phyloP scores from a whole-genome alignment of 192 early-diverging fungal genomes.

The Coemansia guatemalensis region DNA sequence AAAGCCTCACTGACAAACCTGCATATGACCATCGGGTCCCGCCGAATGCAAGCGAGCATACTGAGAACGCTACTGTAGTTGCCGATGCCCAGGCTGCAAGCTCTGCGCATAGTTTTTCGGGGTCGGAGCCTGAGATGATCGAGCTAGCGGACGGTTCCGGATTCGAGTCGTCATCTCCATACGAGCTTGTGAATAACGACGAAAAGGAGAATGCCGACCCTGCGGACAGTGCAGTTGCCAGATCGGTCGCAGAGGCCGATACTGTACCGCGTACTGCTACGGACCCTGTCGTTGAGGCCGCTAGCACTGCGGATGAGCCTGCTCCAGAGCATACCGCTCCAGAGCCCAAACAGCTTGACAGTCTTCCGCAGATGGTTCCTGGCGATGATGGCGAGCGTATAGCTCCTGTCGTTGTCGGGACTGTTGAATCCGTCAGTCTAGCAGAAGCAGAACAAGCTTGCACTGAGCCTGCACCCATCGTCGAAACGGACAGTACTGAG shows the following conservation, averaged over 20 bases:
- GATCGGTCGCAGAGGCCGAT: conserved; percentile 1
- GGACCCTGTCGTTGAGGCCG: background rate
- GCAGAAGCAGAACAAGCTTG: conserved; percentile 12
- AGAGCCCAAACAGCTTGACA: background rate
- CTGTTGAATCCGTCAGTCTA: conserved; percentile 14
- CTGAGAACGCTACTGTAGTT: background rate
- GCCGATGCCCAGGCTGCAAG: background rate
- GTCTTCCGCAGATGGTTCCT: conserved; percentile 8
- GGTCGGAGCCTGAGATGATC: conserved; percentile 17
- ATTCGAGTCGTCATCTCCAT: conserved; percentile 22
- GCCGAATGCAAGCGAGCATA: background rate
- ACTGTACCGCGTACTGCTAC: background rate
- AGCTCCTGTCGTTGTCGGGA: conserved; percentile 44
- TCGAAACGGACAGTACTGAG: conserved; percentile 4
- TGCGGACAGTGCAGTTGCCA: background rate
- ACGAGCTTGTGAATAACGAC: conserved; percentile 17
- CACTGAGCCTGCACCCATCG: conserved; percentile 7
- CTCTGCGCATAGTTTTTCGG: conserved; percentile 8
- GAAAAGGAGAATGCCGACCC: background rate
- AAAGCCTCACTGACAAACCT: background rate
- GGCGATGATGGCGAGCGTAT: conserved; percentile 15
- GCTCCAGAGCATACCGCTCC: conserved; percentile 3
- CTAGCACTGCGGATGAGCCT: background rate
- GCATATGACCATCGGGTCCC: background rate
- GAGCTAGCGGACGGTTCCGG: conserved; percentile 13